Percentiles rank a stretch among this genome's conserved stretches.
phyloP scores from a whole-genome alignment of 192 early-diverging fungal species.

The Phlyctochytrium arcticum region DNA sequence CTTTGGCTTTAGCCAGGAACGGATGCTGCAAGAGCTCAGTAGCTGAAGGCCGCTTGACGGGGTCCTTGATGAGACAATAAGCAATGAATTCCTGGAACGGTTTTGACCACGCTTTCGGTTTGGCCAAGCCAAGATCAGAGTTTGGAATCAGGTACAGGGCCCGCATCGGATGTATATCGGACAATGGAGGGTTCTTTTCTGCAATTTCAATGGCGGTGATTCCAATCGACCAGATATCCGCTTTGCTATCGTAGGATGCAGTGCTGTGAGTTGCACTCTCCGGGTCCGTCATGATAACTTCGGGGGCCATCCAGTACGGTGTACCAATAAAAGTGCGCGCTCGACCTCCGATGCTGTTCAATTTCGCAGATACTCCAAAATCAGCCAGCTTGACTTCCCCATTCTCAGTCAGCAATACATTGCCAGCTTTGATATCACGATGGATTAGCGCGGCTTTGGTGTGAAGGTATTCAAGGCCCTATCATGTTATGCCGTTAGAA shows the following conservation, averaged over 20 bases:
- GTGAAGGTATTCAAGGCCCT: constrained; percentile 61
- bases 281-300: constrained; percentile 55
- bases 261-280: constrained; percentile 28
- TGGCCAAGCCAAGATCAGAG: constrained; percentile 47
- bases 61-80: constrained; percentile 53
- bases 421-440: constrained; percentile 65
- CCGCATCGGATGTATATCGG: constrained; percentile 64
- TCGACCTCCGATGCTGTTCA: constrained; percentile 33
- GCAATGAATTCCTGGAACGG: constrained; percentile 55
- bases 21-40: constrained; percentile 54
- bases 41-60: constrained; percentile 45
- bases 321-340: constrained; percentile 64
- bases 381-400: constrained; percentile 59
- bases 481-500: no score
- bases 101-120: constrained; percentile 61
- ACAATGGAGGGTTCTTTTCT: constrained; percentile 61
- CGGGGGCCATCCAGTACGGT: constrained; percentile 64
- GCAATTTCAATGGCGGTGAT: constrained; percentile 67
- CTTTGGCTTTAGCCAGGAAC: constrained; percentile 45
- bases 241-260: constrained; percentile 52
- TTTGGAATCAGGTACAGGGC: constrained; percentile 55
- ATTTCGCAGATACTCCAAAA: constrained; percentile 62
- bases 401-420: constrained; percentile 50
- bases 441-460: constrained; percentile 51
- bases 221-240: constrained; percentile 64